Conservation (phyloP, 805 yeast species). For the Pichia exigua region DNA sequence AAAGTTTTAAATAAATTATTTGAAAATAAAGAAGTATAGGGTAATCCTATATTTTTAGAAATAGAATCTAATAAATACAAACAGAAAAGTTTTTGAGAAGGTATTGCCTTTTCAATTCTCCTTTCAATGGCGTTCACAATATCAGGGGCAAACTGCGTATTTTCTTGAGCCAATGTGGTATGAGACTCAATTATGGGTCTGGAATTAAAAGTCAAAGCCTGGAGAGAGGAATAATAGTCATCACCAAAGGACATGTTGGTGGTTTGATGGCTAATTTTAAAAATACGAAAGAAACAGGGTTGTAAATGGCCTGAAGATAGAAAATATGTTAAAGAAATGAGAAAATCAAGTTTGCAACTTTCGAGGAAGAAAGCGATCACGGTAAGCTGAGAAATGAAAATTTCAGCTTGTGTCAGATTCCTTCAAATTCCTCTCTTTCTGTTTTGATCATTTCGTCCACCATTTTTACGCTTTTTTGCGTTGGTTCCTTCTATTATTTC, state of each 20-base stretch:
- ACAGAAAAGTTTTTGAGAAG: conserved; percentile 76
- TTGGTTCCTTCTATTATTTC: neutral
- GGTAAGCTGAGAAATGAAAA: neutral
- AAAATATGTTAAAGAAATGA: neutral
- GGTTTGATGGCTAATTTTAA: too few species aligned
- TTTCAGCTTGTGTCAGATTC: neutral
- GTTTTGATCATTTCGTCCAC: neutral
- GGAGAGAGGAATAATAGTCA: conserved; percentile 66
- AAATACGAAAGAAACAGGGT: neutral
- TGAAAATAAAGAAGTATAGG: conserved; percentile 76
- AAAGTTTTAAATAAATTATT: conserved; percentile 61
- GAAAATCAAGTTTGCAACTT: neutral
- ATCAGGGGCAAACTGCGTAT: conserved; percentile 65
- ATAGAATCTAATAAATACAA: conserved; percentile 85
- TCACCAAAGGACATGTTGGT: conserved; percentile 28
- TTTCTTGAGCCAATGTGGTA: conserved; percentile 83
- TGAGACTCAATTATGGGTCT: conserved; percentile 81
- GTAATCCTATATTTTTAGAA: conserved; percentile 83
- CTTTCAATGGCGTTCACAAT: conserved; percentile 69
- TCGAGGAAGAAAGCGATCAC: neutral
- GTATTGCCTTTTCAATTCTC: conserved; percentile 70
- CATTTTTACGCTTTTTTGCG: neutral
- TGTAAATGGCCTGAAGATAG: neutral
- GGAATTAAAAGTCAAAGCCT: conserved; percentile 79
- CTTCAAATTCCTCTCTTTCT: neutral